A percentile compares a stretch with the other conserved stretches of the same genome.
Conservation (phyloP, 2,329 filamentous ascomycete species). For the Diaporthe sp. region DNA sequence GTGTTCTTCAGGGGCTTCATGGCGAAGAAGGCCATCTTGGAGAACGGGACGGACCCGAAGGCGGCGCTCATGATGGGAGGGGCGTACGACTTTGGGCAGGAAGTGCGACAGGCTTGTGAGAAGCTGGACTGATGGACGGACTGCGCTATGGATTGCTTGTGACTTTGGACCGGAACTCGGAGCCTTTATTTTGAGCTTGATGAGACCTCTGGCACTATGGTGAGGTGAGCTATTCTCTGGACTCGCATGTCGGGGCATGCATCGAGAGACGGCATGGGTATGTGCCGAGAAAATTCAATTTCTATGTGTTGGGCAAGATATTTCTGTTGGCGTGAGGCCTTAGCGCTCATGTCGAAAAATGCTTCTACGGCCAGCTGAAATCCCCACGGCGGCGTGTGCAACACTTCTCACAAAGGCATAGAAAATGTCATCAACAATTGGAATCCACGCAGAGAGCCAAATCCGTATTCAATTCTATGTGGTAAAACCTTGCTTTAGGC, state of each 20-base stretch:
- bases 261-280: background rate
- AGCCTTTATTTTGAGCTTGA: background rate
- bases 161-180: background rate
- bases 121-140: background rate
- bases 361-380: too few species aligned
- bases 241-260: background rate
- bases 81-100: slow-evolving; percentile 1
- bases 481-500: background rate
- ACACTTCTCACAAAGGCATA: background rate
- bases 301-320: too few species aligned
- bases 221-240: background rate
- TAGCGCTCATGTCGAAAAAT: too few species aligned
- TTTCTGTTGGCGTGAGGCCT: too few species aligned
- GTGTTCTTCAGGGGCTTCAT: background rate
- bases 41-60: slow-evolving; percentile 5
- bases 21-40: slow-evolving; percentile 7
- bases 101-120: background rate
- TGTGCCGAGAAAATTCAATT: background rate
- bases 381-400: too few species aligned
- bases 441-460: fast-evolving
- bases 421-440: background rate
- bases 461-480: background rate
- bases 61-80: background rate
- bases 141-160: background rate
- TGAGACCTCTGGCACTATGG: background rate